Conservation (phyloP, 208 protist species). For the Trypanosoma mega region DNA sequence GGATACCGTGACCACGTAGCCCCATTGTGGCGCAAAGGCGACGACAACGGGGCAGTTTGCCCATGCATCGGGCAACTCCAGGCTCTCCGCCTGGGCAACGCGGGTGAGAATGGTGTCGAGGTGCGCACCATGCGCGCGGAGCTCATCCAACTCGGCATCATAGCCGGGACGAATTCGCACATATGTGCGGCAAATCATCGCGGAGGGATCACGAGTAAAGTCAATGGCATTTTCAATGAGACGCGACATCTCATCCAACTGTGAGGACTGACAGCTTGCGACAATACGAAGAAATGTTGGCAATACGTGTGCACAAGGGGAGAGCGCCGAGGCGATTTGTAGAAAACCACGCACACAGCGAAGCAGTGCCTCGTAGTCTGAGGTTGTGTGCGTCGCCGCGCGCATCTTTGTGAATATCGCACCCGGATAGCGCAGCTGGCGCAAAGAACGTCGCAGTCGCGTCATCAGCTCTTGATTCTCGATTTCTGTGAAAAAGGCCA, state of each 20-base stretch:
- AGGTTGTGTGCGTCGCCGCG: slow-evolving; percentile 39
- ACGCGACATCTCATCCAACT: slow-evolving; percentile 21
- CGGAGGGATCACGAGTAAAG: slow-evolving; percentile 14
- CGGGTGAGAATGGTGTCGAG: slow-evolving; percentile 26
- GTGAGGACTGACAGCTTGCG: slow-evolving; percentile 24
- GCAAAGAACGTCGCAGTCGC: slow-evolving; percentile 51
- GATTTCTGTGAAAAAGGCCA: slow-evolving; percentile 58
- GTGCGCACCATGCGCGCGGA: slow-evolving; percentile 12
- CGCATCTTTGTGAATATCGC: slow-evolving; percentile 76
- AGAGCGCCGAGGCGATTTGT: slow-evolving; percentile 20
- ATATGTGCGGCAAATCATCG: slow-evolving; percentile 20
- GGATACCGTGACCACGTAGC: slow-evolving; percentile 25
- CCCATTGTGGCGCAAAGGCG: slow-evolving; percentile 30
- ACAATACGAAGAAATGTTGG: slow-evolving; percentile 28
- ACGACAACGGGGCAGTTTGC: slow-evolving; percentile 19
- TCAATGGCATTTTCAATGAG: slow-evolving; percentile 23
- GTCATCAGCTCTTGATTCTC: slow-evolving; percentile 42
- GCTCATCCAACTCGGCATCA: slow-evolving; percentile 34
- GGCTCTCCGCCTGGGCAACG: slow-evolving; percentile 21
- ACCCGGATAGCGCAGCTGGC: slow-evolving; percentile 40
- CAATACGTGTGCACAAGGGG: slow-evolving; percentile 18
- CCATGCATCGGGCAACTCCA: slow-evolving; percentile 13
- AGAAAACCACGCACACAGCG: slow-evolving; percentile 46
- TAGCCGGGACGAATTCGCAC: slow-evolving; percentile 27
- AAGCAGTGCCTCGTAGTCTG: slow-evolving; percentile 66